These are phyloP conservation scores for Petunia hybrid DNA, from an alignment of 305 asterid genomes.

Conservation along the genomic window DNA sequence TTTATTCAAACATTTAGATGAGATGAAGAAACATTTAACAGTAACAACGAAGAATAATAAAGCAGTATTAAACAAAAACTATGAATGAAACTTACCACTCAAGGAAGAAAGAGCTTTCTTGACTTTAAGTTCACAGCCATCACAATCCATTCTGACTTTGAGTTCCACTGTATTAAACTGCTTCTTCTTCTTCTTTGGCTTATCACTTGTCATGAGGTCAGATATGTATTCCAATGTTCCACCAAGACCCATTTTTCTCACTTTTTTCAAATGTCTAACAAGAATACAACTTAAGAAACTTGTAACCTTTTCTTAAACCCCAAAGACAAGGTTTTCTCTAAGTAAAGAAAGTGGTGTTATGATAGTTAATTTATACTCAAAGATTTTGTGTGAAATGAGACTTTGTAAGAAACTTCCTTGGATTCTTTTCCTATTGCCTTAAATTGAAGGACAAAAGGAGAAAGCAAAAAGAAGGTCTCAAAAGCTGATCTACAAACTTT, in stretches of 20 bases:
- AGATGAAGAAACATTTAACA: no score
- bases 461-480: not conserved
- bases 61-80: not conserved
- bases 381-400: not conserved
- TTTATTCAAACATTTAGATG: no score
- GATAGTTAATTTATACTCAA: not conserved
- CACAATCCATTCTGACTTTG: slow-evolving; percentile 92
- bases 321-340: not conserved
- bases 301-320: not conserved
- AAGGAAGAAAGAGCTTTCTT: slow-evolving; percentile 74
- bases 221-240: slow-evolving; percentile 68
- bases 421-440: not conserved
- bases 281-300: not conserved
- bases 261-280: not conserved
- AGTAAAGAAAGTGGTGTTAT: not conserved
- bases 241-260: slow-evolving; percentile 55
- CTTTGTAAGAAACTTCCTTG: slow-evolving; percentile 12
- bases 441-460: not conserved
- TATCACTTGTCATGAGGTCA: slow-evolving; percentile 56
- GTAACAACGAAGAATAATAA: no score
- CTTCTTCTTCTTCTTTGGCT: slow-evolving; percentile 51
- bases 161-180: slow-evolving; percentile 64
- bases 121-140: slow-evolving; percentile 90
- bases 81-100: slow-evolving; percentile 50
- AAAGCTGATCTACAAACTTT: not conserved